These are phyloP conservation scores for Boletus rubescentipes DNA, from an alignment of 768 basidiomycete species.

Conservation along the genomic window DNA sequence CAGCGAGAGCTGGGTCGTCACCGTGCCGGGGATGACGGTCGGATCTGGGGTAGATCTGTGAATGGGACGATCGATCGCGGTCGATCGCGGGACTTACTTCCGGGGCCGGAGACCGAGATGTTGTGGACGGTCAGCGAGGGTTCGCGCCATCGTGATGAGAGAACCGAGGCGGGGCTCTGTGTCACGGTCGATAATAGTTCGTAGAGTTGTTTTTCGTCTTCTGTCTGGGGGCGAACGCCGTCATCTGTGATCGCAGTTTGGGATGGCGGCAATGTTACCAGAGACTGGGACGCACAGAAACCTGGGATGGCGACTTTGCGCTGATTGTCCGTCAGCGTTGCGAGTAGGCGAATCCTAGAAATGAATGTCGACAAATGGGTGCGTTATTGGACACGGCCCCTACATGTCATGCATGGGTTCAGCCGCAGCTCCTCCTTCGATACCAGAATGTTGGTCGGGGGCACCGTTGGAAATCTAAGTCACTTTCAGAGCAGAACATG, in stretches of 20 bases:
- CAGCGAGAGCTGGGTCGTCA: constrained; percentile 83
- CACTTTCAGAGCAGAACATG: not conserved
- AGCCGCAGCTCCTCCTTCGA: constrained; percentile 83
- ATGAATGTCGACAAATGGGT: not conserved
- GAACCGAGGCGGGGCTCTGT: constrained; percentile 59
- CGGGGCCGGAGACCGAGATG: constrained; percentile 78
- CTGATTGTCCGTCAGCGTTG: constrained; percentile 59
- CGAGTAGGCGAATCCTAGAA: constrained; percentile 72
- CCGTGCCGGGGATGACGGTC: constrained; percentile 85
- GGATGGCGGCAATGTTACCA: not conserved
- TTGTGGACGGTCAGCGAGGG: constrained; percentile 89
- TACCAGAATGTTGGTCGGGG: constrained; percentile 89
- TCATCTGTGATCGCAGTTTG: constrained; percentile 53
- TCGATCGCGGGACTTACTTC: constrained; percentile 47
- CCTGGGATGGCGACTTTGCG: constrained; percentile 67
- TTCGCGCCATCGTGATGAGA: constrained; percentile 84
- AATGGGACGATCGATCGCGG: not conserved
- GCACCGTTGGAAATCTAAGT: constrained; percentile 63
- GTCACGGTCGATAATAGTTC: constrained; percentile 68
- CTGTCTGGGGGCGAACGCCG: constrained; percentile 64
- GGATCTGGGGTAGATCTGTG: constrained; percentile 47
- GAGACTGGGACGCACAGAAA: constrained; percentile 64
- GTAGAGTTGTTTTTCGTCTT: constrained; percentile 68
- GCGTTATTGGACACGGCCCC: constrained; percentile 14
- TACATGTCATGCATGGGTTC: constrained; percentile 97